Percentiles rank a stretch among this genome's conserved stretches.
Conservation (phyloP, 2,329 filamentous ascomycete species). For the Monosporascus sp. region DNA sequence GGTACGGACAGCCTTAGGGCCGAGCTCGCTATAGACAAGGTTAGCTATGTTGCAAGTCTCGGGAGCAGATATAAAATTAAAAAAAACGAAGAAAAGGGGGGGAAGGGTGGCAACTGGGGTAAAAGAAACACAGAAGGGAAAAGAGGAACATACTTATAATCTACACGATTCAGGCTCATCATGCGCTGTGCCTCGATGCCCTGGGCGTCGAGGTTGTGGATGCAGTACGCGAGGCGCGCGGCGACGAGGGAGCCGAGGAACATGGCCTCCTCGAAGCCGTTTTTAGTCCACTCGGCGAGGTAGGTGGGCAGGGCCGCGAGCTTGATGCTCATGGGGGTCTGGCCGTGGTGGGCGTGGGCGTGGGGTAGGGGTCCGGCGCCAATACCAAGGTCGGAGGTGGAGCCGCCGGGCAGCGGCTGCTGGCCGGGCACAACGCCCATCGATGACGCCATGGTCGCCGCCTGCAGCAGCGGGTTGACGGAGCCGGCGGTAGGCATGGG, state of each 20-base stretch:
- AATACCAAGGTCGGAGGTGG: conserved; percentile 30
- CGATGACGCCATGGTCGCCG: conserved; percentile 72
- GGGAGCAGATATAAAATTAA: not conserved
- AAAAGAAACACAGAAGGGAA: not conserved
- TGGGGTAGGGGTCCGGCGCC: conserved; percentile 14
- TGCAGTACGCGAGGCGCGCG: conserved; percentile 55
- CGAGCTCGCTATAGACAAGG: not conserved
- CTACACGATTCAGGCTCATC: conserved; percentile 53
- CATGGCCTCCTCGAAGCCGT: conserved; percentile 70
- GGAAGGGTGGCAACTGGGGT: not conserved
- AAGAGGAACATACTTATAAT: conserved; percentile 49
- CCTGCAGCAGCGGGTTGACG: conserved; percentile 87
- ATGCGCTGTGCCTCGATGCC: conserved; percentile 46
- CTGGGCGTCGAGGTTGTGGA: conserved; percentile 51
- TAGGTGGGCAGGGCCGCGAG: conserved; percentile 73
- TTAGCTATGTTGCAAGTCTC: not conserved
- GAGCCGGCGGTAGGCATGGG: conserved; percentile 44
- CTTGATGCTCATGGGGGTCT: conserved; percentile 82
- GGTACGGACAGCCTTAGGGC: not conserved
- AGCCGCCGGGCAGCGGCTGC: conserved; percentile 37
- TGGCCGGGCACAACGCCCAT: conserved; percentile 36
- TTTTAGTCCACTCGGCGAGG: conserved; percentile 85
- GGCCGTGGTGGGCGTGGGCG: conserved; percentile 51
- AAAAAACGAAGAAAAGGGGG: not conserved
- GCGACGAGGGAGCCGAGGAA: conserved; percentile 87